Conservation (phyloP, 139 green algal genomes). For the Micractinium conductrix region DNA sequence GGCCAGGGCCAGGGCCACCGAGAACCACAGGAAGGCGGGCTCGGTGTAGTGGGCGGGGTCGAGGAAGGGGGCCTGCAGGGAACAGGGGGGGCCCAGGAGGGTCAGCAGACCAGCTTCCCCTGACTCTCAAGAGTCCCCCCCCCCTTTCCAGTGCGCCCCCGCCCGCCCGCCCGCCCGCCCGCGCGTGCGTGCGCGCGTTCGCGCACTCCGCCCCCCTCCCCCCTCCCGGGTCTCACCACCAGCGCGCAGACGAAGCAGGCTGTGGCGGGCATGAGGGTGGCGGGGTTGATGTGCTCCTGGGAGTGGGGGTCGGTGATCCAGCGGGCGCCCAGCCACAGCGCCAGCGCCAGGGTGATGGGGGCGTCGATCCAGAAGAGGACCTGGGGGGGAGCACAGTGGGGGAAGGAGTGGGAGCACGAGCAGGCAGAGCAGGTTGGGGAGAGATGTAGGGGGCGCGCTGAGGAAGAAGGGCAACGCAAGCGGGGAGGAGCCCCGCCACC, state of each 20-base stretch:
- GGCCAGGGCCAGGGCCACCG: background rate
- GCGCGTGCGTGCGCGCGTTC: no score
- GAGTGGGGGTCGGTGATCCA: slow-evolving; percentile 51
- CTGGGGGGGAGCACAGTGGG: background rate
- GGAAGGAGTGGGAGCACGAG: background rate
- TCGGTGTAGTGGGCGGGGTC: slow-evolving; percentile 36
- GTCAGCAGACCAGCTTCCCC: no score
- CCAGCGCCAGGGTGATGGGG: slow-evolving; percentile 29
- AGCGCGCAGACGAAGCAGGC: slow-evolving; percentile 44
- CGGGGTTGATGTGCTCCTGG: slow-evolving; percentile 58
- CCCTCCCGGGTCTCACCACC: no score
- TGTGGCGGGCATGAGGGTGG: slow-evolving; percentile 44
- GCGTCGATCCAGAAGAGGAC: slow-evolving; percentile 58
- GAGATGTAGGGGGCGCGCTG: no score
- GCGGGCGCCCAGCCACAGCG: slow-evolving; percentile 18
- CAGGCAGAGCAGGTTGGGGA: background rate
- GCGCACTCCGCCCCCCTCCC: no score
- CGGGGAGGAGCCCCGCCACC: no score
- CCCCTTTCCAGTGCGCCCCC: no score
- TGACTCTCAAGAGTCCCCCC: no score
- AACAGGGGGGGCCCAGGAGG: no score
- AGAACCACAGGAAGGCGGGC: slow-evolving; percentile 32
- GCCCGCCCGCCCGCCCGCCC: no score
- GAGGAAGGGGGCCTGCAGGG: slow-evolving; percentile 39
- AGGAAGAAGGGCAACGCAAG: no score